Conservation (phyloP, 148 eudicot genomes). For the Rheum nobile region DNA sequence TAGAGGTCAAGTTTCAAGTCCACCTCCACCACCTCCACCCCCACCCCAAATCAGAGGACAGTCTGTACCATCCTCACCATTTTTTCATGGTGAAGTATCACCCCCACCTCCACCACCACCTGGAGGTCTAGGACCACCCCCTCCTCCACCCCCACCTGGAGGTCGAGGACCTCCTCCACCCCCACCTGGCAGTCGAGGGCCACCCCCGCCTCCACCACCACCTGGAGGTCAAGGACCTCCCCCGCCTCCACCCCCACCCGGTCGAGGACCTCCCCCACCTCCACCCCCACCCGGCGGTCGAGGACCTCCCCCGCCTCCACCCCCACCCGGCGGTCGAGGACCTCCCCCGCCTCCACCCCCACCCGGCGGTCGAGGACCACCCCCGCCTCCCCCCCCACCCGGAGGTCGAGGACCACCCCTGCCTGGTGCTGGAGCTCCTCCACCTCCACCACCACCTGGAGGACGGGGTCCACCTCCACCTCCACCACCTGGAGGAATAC, state of each 20-base stretch:
- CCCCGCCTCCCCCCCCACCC: conserved; percentile 21
- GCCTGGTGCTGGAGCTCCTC: conserved; percentile 24
- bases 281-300: conserved; percentile 25
- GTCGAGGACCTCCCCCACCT: conserved; percentile 22
- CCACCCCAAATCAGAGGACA: background rate
- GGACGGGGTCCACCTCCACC: conserved; percentile 20
- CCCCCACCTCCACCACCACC: conserved; percentile 19
- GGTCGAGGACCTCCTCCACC: conserved; percentile 16
- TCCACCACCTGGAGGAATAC: conserved; percentile 28
- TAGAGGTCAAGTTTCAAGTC: background rate
- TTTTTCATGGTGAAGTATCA: conserved; percentile 2
- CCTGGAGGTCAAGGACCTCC: conserved; percentile 17
- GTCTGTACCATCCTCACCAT: background rate
- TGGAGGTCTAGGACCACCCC: conserved; percentile 9
- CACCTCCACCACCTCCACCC: conserved; percentile 15
- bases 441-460: conserved; percentile 22
- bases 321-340: background rate
- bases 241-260: conserved; percentile 27
- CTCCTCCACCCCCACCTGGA: conserved; percentile 26
- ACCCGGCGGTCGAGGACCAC: conserved; percentile 10
- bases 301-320: conserved; percentile 12
- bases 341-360: conserved; percentile 26
- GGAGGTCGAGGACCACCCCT: conserved; percentile 14
- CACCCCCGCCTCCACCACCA: conserved; percentile 18
- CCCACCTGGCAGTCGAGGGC: conserved; percentile 8